Evolutionary conservation across 768 basidiomycete genomes (phyloP), one percentile per base, ranked within the genome.

Genomic region (Lactarius quietus): DNA sequence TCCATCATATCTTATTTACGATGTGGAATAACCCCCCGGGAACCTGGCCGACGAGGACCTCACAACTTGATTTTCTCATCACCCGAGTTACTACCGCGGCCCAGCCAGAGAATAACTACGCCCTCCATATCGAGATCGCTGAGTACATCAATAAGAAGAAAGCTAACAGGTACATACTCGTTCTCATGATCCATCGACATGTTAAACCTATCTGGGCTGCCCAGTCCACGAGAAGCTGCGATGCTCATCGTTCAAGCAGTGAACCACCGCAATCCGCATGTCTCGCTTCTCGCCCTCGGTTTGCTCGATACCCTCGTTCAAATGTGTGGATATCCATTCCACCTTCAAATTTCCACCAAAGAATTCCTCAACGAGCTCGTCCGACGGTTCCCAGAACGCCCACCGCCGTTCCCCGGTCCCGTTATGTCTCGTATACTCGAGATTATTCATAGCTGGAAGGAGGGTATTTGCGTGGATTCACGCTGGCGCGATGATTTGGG

Each of bases 331-430:
- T 99, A 99, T 77, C 88, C 96, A 0, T 90, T 99, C 64, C 97
- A 98, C 74, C 87, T 99, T 28, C 97, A 99, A 76, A 91, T 98
- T 71, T 82, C 90, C 20, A 98, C 96, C 48, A 98, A 99, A 73
- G 97, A 98, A 73, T 99, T 98, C 74, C 82, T 98, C 20, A 99
- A 99, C 77, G 97, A 98, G 74, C 88, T 99, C 74, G 97, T 99
- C 29, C 88, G 96, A 57, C 86, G 95, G 70, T 98, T 99, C 75
- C 97, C 97, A 7, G 97, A 99, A 77, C 86, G 96, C 53, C 97
- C 97, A 3, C 96, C 97, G 0, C 91, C 93, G 1, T 94, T 95
- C 74, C 93, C 93, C 0, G 92, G 93, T 3, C 89, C 93, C 26
- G 92, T 97, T 70, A 99, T 98, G 96, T 86, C 88, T 1, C 86